Conservation (phyloP, 2,329 filamentous ascomycete species). For the Falciphora oryzae region DNA sequence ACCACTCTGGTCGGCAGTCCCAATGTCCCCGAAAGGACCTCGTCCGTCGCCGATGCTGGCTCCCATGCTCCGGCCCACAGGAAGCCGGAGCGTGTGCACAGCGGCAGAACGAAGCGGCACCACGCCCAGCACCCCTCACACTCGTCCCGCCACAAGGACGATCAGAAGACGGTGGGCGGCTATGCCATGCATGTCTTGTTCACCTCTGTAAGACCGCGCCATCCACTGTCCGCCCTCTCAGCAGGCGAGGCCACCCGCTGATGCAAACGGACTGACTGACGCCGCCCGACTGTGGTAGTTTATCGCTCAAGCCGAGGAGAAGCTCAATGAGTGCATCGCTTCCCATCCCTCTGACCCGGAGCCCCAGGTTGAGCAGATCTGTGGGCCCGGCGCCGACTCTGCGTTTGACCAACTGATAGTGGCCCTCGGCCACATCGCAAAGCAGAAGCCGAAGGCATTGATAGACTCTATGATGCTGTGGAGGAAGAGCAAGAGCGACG, state of each 20-base stretch:
- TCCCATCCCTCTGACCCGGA: slow-evolving; percentile 70
- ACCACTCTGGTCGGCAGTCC: slow-evolving; percentile 16
- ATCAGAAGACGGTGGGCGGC: slow-evolving; percentile 92
- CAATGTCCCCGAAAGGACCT: slow-evolving; percentile 37
- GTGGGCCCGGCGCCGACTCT: slow-evolving; percentile 80
- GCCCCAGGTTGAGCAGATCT: slow-evolving; percentile 80
- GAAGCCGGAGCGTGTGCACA: slow-evolving; percentile 56
- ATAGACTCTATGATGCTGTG: slow-evolving; percentile 98
- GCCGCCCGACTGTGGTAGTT: slow-evolving; percentile 44
- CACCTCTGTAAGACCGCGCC: slow-evolving; percentile 61
- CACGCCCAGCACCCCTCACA: slow-evolving; percentile 71
- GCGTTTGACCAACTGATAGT: slow-evolving; percentile 91
- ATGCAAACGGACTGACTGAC: slow-evolving; percentile 5
- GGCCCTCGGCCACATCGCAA: slow-evolving; percentile 89
- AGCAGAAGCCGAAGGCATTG: slow-evolving; percentile 86
- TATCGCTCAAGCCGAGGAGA: slow-evolving; percentile 93
- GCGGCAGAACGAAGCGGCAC: slow-evolving; percentile 61
- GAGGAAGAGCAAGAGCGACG: slow-evolving; percentile 93
- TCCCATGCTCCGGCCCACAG: slow-evolving; percentile 39
- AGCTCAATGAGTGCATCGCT: slow-evolving; percentile 82
- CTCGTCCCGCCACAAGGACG: slow-evolving; percentile 65
- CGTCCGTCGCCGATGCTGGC: slow-evolving; percentile 40
- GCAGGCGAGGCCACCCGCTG: too few relatives aligned
- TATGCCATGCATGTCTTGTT: slow-evolving; percentile 96
- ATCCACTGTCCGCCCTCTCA: neutral